These are phyloP conservation scores for Boletus eberwhitei DNA, from an alignment of 768 basidiomycete genomes.

Conservation along the genomic window DNA sequence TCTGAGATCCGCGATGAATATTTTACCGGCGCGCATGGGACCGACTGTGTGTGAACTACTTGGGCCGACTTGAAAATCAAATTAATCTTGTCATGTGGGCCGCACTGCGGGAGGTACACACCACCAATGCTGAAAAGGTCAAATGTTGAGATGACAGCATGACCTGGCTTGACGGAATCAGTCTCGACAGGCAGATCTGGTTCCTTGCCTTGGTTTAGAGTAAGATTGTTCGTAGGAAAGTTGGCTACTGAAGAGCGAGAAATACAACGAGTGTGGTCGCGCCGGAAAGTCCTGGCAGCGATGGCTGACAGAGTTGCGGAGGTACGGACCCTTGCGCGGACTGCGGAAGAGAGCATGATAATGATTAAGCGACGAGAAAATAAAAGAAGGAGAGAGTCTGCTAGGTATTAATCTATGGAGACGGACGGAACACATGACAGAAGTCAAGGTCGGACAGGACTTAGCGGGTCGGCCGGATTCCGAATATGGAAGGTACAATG, in stretches of 20 bases:
- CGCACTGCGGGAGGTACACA: conserved; percentile 31
- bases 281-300: background rate
- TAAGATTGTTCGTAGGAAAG: conserved; percentile 6
- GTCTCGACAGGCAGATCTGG: conserved; percentile 4
- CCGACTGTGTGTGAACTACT: conserved; percentile 68
- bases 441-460: too few relatives aligned
- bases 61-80: conserved; percentile 50
- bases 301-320: background rate
- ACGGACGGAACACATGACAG: background rate
- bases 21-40: conserved; percentile 89
- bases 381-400: background rate
- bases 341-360: conserved; percentile 5
- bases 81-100: background rate
- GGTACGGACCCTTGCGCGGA: conserved; percentile 5
- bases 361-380: background rate
- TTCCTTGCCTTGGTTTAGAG: background rate
- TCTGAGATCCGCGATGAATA: conserved; percentile 75
- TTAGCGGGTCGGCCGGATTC: background rate
- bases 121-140: conserved; percentile 92
- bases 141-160: conserved; percentile 92
- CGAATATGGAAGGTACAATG: background rate
- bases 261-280: conserved; percentile 11
- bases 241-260: conserved; percentile 7
- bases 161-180: conserved; percentile 46
- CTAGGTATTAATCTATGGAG: background rate